Conservation (phyloP, 1,284 basidiomycete species). For the Pseudozyma hubeiensis region DNA sequence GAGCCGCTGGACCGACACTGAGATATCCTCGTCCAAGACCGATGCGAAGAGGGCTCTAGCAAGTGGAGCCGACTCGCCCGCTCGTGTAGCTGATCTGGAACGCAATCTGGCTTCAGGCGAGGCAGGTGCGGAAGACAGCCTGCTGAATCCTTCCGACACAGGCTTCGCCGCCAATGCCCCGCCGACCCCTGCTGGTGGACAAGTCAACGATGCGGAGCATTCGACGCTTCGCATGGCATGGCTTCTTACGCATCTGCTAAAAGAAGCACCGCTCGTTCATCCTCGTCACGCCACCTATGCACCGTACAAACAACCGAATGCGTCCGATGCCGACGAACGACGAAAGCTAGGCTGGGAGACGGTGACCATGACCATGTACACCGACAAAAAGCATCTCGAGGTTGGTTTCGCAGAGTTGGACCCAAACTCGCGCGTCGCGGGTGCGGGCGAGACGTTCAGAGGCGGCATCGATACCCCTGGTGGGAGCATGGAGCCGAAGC, state of each 20-base stretch:
- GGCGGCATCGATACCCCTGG: slow-evolving; percentile 54
- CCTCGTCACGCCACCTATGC: slow-evolving; percentile 55
- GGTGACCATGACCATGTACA: slow-evolving; percentile 43
- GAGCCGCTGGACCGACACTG: slow-evolving; percentile 29
- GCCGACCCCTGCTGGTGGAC: neutral
- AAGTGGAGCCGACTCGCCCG: slow-evolving; percentile 15
- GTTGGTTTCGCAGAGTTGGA: slow-evolving; percentile 62
- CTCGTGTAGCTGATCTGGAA: slow-evolving; percentile 19
- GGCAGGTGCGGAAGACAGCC: slow-evolving; percentile 19
- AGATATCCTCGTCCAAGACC: neutral
- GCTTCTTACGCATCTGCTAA: slow-evolving; percentile 60
- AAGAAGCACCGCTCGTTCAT: slow-evolving; percentile 62
- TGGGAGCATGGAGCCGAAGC: slow-evolving; percentile 12
- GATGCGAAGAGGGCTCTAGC: neutral
- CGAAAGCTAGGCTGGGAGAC: slow-evolving; percentile 29
- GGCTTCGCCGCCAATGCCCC: slow-evolving; percentile 36
- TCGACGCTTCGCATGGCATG: slow-evolving; percentile 44
- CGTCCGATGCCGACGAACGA: slow-evolving; percentile 18
- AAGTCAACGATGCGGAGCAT: slow-evolving; percentile 14
- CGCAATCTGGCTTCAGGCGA: slow-evolving; percentile 21
- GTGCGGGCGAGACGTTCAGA: slow-evolving; percentile 49
- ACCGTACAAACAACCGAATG: slow-evolving; percentile 11
- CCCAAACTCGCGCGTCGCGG: slow-evolving; percentile 39
- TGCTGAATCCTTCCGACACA: slow-evolving; percentile 36
- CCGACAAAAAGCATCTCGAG: slow-evolving; percentile 51